A percentile compares a stretch with the other conserved stretches of the same genome.
Conservation (phyloP, 2,329 filamentous ascomycete genomes). For the Xylaria hypoxylon region DNA sequence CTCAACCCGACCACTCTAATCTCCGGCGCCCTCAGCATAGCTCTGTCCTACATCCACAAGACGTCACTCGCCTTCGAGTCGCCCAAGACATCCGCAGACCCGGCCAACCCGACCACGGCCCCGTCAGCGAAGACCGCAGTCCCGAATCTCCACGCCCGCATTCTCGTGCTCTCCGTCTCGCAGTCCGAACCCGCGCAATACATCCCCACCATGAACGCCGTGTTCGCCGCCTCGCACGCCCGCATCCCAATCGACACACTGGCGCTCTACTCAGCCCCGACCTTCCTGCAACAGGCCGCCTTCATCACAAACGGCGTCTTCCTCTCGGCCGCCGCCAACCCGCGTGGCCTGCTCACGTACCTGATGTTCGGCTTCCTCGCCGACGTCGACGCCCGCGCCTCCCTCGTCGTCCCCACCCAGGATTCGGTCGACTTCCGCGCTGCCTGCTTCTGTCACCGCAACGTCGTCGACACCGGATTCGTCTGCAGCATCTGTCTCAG, state of each 20-base stretch:
- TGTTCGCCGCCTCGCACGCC: constrained; percentile 92
- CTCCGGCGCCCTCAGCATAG: constrained; percentile 89
- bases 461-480: constrained; percentile 90
- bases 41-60: constrained; percentile 91
- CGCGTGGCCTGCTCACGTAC: constrained; percentile 85
- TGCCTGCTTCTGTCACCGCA: constrained; percentile 97
- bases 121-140: constrained; percentile 49
- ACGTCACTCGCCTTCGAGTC: constrained; percentile 73
- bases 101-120: constrained; percentile 50
- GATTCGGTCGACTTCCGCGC: constrained; percentile 95
- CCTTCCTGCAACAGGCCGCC: constrained; percentile 91
- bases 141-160: constrained; percentile 77
- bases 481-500: constrained; percentile 97
- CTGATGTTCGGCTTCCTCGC: constrained; percentile 95
- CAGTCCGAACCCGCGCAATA: constrained; percentile 89
- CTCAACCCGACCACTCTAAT: constrained; percentile 83
- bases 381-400: constrained; percentile 64
- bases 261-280: constrained; percentile 84
- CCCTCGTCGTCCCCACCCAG: constrained; percentile 81
- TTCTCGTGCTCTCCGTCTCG: constrained; percentile 90
- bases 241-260: constrained; percentile 93
- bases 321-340: constrained; percentile 62
- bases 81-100: constrained; percentile 60
- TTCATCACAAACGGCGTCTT: constrained; percentile 71
- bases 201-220: constrained; percentile 98